These are phyloP conservation scores for Cryptomeria japonica DNA, from an alignment of 75 land plant species.

Conservation along the genomic window DNA sequence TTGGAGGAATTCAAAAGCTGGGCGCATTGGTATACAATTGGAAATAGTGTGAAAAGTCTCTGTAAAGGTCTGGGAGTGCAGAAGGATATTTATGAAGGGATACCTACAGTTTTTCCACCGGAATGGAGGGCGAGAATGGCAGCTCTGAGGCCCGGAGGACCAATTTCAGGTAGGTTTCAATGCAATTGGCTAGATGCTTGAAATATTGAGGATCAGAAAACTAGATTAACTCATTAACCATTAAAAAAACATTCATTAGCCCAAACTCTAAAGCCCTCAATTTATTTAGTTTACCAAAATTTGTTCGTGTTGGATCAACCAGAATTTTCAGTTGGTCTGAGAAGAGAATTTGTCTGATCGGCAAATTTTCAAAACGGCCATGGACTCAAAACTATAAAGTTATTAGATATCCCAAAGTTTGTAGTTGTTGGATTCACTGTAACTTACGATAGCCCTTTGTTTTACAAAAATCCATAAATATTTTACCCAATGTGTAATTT, in stretches of 20 bases:
- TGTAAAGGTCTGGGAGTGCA: conserved; percentile 42
- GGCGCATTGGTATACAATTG: conserved; percentile 72
- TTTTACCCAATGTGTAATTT: not conserved
- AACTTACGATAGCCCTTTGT: not conserved
- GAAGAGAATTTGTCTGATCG: not conserved
- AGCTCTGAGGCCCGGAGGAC: conserved; percentile 77
- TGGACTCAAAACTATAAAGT: not conserved
- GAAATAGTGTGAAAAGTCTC: conserved; percentile 57
- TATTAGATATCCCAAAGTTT: not conserved
- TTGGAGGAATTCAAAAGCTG: conserved; percentile 72
- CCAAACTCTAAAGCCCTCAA: not conserved
- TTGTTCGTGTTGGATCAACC: not conserved
- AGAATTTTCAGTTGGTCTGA: not conserved
- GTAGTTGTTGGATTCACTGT: not conserved
- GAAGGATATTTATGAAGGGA: conserved; percentile 46
- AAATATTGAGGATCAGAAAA: not conserved
- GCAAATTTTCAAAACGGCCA: too few relatives aligned
- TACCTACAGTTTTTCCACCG: conserved; percentile 36
- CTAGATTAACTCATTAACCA: not conserved
- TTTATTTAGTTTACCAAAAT: not conserved
- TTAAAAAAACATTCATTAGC: not conserved
- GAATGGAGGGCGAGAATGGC: conserved; percentile 78
- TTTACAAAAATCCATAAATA: not conserved
- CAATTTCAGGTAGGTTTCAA: conserved; percentile 63
- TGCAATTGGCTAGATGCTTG: not conserved